Conservation (phyloP, 257 asterid species). For the Nicotiana sylvestris region DNA sequence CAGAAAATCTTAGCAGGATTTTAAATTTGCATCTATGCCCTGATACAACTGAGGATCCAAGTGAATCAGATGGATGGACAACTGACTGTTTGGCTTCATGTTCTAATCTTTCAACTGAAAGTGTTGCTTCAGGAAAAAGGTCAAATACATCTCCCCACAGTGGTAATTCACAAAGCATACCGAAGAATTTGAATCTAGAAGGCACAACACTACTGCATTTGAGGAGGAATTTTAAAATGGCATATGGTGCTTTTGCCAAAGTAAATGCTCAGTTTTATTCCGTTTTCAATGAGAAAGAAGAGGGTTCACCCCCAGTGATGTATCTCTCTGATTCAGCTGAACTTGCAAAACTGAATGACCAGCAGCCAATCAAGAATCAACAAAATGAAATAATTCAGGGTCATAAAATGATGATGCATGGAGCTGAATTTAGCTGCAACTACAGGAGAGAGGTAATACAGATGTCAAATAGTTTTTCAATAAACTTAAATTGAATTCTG, state of each 20-base stretch:
- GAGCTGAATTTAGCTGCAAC: conserved; percentile 25
- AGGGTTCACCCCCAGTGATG: conserved; percentile 10
- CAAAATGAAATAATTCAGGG: conserved; percentile 11
- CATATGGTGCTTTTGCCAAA: conserved; percentile 30
- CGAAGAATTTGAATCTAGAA: conserved; percentile 10
- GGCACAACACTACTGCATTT: conserved; percentile 18
- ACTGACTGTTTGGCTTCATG: conserved; percentile 33
- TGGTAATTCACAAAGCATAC: conserved; percentile 3
- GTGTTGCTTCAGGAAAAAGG: conserved; percentile 21
- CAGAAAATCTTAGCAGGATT: conserved; percentile 24
- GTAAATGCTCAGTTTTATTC: conserved; percentile 31
- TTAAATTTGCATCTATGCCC: conserved; percentile 10
- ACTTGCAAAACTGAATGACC: conserved; percentile 16
- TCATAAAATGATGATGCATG: conserved; percentile 12
- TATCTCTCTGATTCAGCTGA: conserved; percentile 16
- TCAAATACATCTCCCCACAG: conserved; percentile 16
- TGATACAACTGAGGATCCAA: conserved; percentile 19
- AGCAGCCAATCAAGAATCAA: conserved; percentile 15
- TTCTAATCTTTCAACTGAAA: conserved; percentile 31
- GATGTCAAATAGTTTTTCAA: not conserved
- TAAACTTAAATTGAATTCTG: not conserved
- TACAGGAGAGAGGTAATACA: conserved; percentile 34
- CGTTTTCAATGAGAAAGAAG: conserved; percentile 18
- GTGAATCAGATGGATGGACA: conserved; percentile 27
- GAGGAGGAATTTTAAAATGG: conserved; percentile 32